A percentile compares a stretch with the other conserved stretches of the same genome.
These are phyloP conservation scores for Chaetoceros tenuissimus DNA, from an alignment of 108 stramenopile genomes.

Conservation along the genomic window DNA sequence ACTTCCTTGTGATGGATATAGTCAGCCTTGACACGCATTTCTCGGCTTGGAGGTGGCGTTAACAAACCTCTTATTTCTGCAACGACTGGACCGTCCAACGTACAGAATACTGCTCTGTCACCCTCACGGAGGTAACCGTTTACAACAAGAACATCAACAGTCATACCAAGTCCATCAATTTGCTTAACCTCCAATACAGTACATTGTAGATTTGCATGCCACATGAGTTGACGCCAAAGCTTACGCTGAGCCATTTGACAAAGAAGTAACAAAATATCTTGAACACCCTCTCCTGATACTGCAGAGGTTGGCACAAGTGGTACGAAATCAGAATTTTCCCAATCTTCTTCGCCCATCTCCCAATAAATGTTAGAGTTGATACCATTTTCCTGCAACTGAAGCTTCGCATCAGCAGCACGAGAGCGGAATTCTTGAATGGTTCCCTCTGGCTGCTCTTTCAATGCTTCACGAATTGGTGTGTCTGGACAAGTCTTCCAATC, in stretches of 20 bases:
- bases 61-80: conserved; percentile 94
- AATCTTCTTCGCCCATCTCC: conserved; percentile 97
- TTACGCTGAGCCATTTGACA: conserved; percentile 92
- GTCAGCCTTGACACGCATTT: conserved; percentile 96
- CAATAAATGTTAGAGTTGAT: conserved; percentile 99
- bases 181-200: conserved; percentile 98
- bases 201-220: conserved; percentile 85
- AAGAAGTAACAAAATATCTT: conserved; percentile 91
- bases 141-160: conserved; percentile 95
- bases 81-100: conserved; percentile 95
- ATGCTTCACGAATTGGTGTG: conserved; percentile 86
- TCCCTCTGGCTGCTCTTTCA: conserved; percentile 87
- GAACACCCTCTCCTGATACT: conserved; percentile 97
- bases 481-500: conserved; percentile 93
- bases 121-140: conserved; percentile 90
- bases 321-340: conserved; percentile 84
- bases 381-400: conserved; percentile 88
- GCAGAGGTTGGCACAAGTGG: conserved; percentile 97
- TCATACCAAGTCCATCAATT: conserved; percentile 98
- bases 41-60: conserved; percentile 95
- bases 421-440: conserved; percentile 88
- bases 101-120: conserved; percentile 95
- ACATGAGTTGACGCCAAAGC: conserved; percentile 89
- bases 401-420: conserved; percentile 69
- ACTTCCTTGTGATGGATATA: conserved; percentile 96